Conservation (phyloP, 2,329 filamentous ascomycete species). For the Emericellopsis cladophorae region DNA sequence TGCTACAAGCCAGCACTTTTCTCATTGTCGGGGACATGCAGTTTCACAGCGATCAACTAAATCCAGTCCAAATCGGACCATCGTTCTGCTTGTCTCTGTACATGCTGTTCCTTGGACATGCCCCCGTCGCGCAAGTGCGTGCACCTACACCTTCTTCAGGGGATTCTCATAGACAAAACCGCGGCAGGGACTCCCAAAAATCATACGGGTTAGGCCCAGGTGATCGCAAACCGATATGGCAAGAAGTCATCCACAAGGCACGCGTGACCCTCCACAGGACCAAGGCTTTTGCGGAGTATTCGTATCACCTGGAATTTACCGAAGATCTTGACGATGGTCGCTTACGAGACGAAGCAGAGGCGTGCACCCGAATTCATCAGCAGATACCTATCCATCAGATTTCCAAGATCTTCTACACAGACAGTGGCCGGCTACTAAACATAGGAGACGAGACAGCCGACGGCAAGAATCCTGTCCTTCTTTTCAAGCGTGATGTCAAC, state of each 20-base stretch:
- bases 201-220: constrained; percentile 15
- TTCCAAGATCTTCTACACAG: constrained; percentile 86
- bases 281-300: constrained; percentile 30
- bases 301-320: constrained; percentile 70
- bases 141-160: neutral
- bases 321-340: constrained; percentile 61
- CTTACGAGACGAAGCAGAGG: constrained; percentile 22
- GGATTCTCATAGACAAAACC: neutral
- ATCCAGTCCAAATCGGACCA: constrained; percentile 70
- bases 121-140: constrained; percentile 15
- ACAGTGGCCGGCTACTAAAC: constrained; percentile 80
- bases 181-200: neutral
- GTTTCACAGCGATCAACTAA: constrained; percentile 49
- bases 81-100: constrained; percentile 81
- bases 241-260: constrained; percentile 92
- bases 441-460: constrained; percentile 46
- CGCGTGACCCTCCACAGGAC: constrained; percentile 67
- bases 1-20: constrained; percentile 87
- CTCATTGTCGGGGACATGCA: constrained; percentile 77
- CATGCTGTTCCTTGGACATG: constrained; percentile 84
- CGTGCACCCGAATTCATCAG: constrained; percentile 38
- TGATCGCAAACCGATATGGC: constrained; percentile 67
- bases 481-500: constrained; percentile 15
- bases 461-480: constrained; percentile 21
- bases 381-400: constrained; percentile 45